phyloP scores from a whole-genome alignment of 225 moss, liverwort and hornwort genomes.

The Physcomitrellopsis africana region DNA sequence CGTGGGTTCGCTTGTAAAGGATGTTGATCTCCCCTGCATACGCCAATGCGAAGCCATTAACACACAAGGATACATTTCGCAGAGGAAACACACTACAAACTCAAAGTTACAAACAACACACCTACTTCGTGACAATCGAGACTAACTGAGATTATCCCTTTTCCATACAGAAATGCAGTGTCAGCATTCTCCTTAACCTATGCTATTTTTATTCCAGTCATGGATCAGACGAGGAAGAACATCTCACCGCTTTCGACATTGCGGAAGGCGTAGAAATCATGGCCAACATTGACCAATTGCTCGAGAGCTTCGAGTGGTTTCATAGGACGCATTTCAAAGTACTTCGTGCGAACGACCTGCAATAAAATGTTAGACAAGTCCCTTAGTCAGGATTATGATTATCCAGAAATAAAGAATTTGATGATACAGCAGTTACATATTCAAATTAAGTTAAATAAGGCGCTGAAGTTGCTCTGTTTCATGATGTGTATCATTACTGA shows the following conservation, averaged over 20 bases:
- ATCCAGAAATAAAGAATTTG: not conserved
- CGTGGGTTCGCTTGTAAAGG: conserved; percentile 87
- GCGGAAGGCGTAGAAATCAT: conserved; percentile 88
- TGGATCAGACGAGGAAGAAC: conserved; percentile 7
- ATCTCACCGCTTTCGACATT: conserved; percentile 81
- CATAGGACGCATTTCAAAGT: conserved; percentile 95
- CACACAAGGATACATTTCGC: not conserved
- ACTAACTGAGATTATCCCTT: too few species aligned
- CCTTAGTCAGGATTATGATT: conserved; percentile 1
- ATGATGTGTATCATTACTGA: not conserved
- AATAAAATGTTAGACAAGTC: not conserved
- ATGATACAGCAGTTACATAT: not conserved
- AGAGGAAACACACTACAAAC: not conserved
- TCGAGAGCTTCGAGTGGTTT: conserved; percentile 78
- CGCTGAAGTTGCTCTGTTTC: too few species aligned
- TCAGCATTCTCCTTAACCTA: too few species aligned
- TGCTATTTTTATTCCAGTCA: too few species aligned
- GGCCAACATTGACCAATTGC: conserved; percentile 81
- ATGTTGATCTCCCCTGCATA: conserved; percentile 88
- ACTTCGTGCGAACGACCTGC: conserved; percentile 90
- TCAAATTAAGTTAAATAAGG: too few species aligned
- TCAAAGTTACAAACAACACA: conserved; percentile 7
- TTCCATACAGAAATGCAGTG: too few species aligned
- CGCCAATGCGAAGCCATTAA: not conserved
- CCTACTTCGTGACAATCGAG: too few species aligned